These are phyloP conservation scores for Cetraspora pellucida DNA, from an alignment of 192 early-diverging fungal species.

Conservation along the genomic window DNA sequence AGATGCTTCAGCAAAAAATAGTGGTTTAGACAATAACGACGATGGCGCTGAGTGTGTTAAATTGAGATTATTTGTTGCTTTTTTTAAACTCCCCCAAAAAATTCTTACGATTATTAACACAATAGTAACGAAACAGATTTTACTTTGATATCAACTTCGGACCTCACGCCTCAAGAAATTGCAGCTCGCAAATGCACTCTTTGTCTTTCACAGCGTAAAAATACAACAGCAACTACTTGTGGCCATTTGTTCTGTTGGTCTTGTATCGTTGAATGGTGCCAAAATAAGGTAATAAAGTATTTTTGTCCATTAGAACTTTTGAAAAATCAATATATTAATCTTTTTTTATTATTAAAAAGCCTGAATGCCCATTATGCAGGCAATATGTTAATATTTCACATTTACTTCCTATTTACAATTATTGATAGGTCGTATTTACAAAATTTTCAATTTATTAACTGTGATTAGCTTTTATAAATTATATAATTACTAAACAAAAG, in stretches of 20 bases:
- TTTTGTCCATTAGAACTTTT: neutral
- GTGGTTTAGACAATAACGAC: slow-evolving; percentile 29
- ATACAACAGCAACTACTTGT: slow-evolving; percentile 85
- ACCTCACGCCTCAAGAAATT: slow-evolving; percentile 42
- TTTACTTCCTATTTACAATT: slow-evolving; percentile 70
- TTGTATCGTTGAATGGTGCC: slow-evolving; percentile 92
- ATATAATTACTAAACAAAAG: no score
- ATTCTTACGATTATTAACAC: neutral
- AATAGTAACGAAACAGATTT: slow-evolving; percentile 15
- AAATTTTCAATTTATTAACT: no score
- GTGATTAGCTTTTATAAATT: no score
- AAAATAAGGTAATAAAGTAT: slow-evolving; percentile 68
- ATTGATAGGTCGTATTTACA: no score
- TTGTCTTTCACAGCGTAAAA: slow-evolving; percentile 75
- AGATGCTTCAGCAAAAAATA: neutral
- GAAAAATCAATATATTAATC: neutral
- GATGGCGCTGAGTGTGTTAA: slow-evolving; percentile 29
- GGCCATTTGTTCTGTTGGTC: slow-evolving; percentile 97
- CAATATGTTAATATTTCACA: slow-evolving; percentile 75
- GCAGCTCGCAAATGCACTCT: slow-evolving; percentile 78
- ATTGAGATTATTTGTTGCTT: neutral
- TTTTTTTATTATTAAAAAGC: slow-evolving; percentile 42
- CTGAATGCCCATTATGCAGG: slow-evolving; percentile 93
- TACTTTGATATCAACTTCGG: slow-evolving; percentile 33
- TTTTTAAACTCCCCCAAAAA: neutral